Evolutionary conservation across 1,139 yeast genomes (phyloP), one percentile per base, ranked within the genome.

Genomic region (Candida sanyaensis): DNA sequence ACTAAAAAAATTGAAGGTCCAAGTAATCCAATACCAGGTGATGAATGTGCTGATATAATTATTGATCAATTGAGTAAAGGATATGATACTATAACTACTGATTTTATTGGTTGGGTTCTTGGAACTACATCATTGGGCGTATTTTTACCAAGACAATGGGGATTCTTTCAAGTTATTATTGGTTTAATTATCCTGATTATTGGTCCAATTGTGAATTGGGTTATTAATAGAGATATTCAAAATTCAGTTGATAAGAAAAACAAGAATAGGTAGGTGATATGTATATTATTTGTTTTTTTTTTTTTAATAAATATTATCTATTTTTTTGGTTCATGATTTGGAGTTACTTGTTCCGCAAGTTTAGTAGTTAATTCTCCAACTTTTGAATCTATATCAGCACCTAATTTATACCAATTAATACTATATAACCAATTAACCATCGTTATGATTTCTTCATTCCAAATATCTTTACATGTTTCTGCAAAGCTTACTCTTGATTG

Each of bases 1-100:
- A 92, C 98, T 2, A 80, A 77, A 52, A 68, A 68, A 28, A 89
- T 95, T 40, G 99, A 95, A 65, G 99, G 99, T 1, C 77, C 96
- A 1, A 86, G 96, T 12, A 65, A 62, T 6, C 83, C 97, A 0
- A 86, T 90, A 26, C 62, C 84, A 1, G 85, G 88, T 1, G 85
- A 79, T 17, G 71, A 73, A 43, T 90, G 96, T 59, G 88, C 95
- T 9, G 70, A 74, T 17, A 73, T 78, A 13, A 77, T 93, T 1
- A 60, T 91, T 26, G 68, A 71, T 50, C 71, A 78, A 54, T 70
- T 95, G 31, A 73, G 75, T 30, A 65, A 69, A 37, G 98, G 98
- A 1, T 80, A 83, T 48, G 86, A 87, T 52, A 83, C 86, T 49
- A 75, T 92, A 9, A 86, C 85, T 46, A 92, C 98, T 0, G 99